phyloP scores from a whole-genome alignment of 805 yeast species.

The Vanderwaltozyma tropicalis region DNA sequence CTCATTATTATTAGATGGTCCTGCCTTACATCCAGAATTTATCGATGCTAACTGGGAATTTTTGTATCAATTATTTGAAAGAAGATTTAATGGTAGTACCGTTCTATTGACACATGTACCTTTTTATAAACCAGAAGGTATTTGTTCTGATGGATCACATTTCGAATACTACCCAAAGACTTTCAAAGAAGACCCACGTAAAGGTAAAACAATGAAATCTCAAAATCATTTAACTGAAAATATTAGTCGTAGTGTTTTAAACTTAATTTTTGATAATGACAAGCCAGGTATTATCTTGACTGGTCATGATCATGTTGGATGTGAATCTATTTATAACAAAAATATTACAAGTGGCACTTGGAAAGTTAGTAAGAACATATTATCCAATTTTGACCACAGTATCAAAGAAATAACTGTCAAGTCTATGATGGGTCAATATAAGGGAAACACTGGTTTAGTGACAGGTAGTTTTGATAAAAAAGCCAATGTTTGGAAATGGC shows the following conservation, averaged over 20 bases:
- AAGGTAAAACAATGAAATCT: slow-evolving; percentile 60
- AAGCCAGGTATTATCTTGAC: slow-evolving; percentile 75
- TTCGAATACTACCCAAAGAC: slow-evolving; percentile 47
- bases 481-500: slow-evolving; percentile 48
- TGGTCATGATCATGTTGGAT: slow-evolving; percentile 97
- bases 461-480: slow-evolving; percentile 53
- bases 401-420: slow-evolving; percentile 76
- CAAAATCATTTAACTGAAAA: slow-evolving; percentile 75
- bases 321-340: slow-evolving; percentile 56
- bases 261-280: slow-evolving; percentile 55
- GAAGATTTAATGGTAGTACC: slow-evolving; percentile 65
- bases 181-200: slow-evolving; percentile 51
- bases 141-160: slow-evolving; percentile 81
- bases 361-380: slow-evolving; percentile 18
- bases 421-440: slow-evolving; percentile 93
- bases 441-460: slow-evolving; percentile 79
- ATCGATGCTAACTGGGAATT: slow-evolving; percentile 63
- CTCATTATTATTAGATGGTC: slow-evolving; percentile 79
- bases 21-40: slow-evolving; percentile 69
- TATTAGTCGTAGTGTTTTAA: slow-evolving; percentile 55
- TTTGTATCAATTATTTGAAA: slow-evolving; percentile 44
- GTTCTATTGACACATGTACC: slow-evolving; percentile 85
- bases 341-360: slow-evolving; percentile 36
- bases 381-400: slow-evolving; percentile 13
- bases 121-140: slow-evolving; percentile 66